phyloP scores from a whole-genome alignment of 257 asterid genomes.

The Penstemon newberryi region DNA sequence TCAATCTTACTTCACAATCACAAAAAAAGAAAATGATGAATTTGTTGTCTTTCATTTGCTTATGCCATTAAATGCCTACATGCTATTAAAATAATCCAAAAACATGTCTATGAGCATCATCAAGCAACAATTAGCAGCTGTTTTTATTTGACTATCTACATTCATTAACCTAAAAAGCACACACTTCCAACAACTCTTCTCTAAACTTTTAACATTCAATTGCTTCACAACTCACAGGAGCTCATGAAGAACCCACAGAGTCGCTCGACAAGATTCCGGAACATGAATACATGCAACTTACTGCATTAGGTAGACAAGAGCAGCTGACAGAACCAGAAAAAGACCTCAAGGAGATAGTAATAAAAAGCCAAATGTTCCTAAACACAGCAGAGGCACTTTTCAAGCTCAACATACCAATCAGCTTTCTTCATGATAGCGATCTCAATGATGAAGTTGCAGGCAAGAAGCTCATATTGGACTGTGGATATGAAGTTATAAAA shows the following conservation, averaged over 20 bases:
- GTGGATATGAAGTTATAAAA: constrained; percentile 73
- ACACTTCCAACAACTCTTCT: no score
- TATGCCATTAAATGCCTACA: not conserved
- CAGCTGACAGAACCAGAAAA: constrained; percentile 72
- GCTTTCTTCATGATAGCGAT: constrained; percentile 53
- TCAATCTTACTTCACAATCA: not conserved
- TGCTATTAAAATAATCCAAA: constrained; percentile 1
- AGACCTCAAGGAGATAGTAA: constrained; percentile 60
- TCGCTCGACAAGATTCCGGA: constrained; percentile 14
- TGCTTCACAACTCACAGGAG: constrained; percentile 26
- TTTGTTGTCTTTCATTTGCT: constrained; percentile 1
- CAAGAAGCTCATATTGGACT: constrained; percentile 55
- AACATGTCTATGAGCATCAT: not conserved
- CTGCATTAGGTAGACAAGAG: constrained; percentile 30
- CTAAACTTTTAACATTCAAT: no score
- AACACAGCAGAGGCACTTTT: constrained; percentile 82
- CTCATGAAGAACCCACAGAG: constrained; percentile 28
- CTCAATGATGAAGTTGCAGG: constrained; percentile 38
- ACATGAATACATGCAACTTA: constrained; percentile 19
- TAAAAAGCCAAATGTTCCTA: constrained; percentile 61
- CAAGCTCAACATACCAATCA: constrained; percentile 78
- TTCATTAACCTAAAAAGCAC: constrained; percentile 1
- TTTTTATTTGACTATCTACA: not conserved
- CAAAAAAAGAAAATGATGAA: not conserved
- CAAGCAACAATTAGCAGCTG: not conserved